Conservation (phyloP, 1,139 yeast species). For the Debaryomycetaceae sp. region DNA sequence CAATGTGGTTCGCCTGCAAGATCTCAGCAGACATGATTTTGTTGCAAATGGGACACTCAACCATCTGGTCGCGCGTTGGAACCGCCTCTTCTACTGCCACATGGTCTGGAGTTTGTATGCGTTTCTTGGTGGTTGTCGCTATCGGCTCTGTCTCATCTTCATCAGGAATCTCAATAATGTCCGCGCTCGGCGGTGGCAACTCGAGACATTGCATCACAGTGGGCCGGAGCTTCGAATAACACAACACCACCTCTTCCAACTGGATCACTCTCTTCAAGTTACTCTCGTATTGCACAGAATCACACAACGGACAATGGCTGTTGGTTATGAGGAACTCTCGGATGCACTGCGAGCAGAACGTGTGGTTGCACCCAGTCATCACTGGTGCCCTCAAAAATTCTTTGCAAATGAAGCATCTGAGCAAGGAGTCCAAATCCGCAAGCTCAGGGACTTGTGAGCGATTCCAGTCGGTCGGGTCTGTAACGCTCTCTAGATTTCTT, state of each 20-base stretch:
- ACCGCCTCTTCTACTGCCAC: conserved; percentile 7
- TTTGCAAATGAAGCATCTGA: conserved; percentile 89
- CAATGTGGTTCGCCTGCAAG: conserved; percentile 68
- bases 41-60: conserved; percentile 70
- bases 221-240: conserved; percentile 47
- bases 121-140: conserved; percentile 9
- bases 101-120: no score
- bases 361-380: conserved; percentile 80
- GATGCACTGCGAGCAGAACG: conserved; percentile 88
- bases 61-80: conserved; percentile 24
- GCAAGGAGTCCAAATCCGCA: conserved; percentile 59
- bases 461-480: conserved; percentile 74
- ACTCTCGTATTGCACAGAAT: conserved; percentile 66
- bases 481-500: conserved; percentile 22
- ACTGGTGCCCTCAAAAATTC: conserved; percentile 82
- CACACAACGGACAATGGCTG: conserved; percentile 76
- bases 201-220: conserved; percentile 21
- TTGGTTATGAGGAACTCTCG: conserved; percentile 61
- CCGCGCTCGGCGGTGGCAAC: conserved; percentile 9
- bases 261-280: conserved; percentile 62
- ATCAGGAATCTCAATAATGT: conserved; percentile 19
- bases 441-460: conserved; percentile 51
- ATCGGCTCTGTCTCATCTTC: conserved; percentile 10
- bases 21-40: conserved; percentile 50
- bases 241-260: conserved; percentile 67